phyloP scores from a whole-genome alignment of 2,329 filamentous ascomycete genomes.

The Emmonsiellopsis sp. region DNA sequence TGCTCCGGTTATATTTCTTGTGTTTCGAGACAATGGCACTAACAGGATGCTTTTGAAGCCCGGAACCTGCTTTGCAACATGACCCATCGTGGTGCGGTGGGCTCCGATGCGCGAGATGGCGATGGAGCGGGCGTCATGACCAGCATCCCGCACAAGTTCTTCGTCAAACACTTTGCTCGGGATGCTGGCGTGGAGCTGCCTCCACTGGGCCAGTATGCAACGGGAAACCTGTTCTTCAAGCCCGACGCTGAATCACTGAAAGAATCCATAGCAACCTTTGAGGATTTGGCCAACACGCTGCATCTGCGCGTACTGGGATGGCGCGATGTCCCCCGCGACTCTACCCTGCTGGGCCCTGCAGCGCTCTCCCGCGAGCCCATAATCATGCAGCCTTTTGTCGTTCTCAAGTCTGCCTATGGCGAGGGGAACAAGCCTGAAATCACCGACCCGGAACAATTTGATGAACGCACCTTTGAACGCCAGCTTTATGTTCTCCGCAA shows the following conservation, averaged over 20 bases:
- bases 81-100: slow-evolving; percentile 97
- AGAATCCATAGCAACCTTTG: slow-evolving; percentile 85
- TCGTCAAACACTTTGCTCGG: slow-evolving; percentile 94
- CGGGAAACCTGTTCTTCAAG: slow-evolving; percentile 98
- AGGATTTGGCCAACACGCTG: slow-evolving; percentile 81
- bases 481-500: slow-evolving; percentile 93
- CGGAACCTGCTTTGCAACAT: slow-evolving; percentile 97
- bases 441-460: slow-evolving; percentile 70
- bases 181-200: slow-evolving; percentile 84
- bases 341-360: slow-evolving; percentile 82
- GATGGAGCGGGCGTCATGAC: slow-evolving; percentile 99
- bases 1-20: background rate
- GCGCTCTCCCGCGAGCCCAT: slow-evolving; percentile 89
- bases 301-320: slow-evolving; percentile 88
- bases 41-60: slow-evolving; percentile 44
- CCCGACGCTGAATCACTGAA: slow-evolving; percentile 83
- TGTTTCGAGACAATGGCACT: slow-evolving; percentile 14
- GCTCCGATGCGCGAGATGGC: slow-evolving; percentile 94
- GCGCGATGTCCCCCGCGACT: slow-evolving; percentile 92
- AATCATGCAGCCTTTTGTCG: slow-evolving; percentile 92
- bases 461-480: slow-evolving; percentile 78
- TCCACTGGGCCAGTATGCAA: slow-evolving; percentile 84
- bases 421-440: slow-evolving; percentile 66
- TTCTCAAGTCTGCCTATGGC: slow-evolving; percentile 77
- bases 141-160: slow-evolving; percentile 96